These are phyloP conservation scores for Xanthoconium purpureum DNA, from an alignment of 768 basidiomycete species.

Conservation along the genomic window DNA sequence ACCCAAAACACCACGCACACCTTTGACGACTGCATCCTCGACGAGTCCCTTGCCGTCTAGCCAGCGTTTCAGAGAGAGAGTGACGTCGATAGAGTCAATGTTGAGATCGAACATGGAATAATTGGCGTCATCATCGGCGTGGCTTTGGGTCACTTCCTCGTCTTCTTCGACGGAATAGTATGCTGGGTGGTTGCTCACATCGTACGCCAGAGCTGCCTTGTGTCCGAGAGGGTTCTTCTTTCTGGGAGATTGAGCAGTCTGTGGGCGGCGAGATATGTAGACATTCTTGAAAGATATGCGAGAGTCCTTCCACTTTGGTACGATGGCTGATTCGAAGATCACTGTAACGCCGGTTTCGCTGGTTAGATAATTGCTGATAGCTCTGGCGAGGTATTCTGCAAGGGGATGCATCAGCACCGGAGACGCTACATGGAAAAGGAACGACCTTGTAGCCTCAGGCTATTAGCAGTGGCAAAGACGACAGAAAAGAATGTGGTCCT, in stretches of 20 bases:
- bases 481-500: slow-evolving; percentile 97
- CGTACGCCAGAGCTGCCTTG: slow-evolving; percentile 65
- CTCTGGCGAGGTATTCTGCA: slow-evolving; percentile 78
- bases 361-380: slow-evolving; percentile 90
- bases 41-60: slow-evolving; percentile 93
- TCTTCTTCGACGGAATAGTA: slow-evolving; percentile 64
- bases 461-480: slow-evolving; percentile 85
- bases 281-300: slow-evolving; percentile 97
- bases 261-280: slow-evolving; percentile 81
- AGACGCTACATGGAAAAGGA: not conserved
- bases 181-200: slow-evolving; percentile 73
- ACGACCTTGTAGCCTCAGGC: slow-evolving; percentile 78
- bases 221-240: slow-evolving; percentile 39
- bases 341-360: slow-evolving; percentile 90
- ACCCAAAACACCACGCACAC: slow-evolving; percentile 93
- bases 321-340: slow-evolving; percentile 96
- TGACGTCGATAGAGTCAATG: slow-evolving; percentile 94
- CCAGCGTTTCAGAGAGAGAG: slow-evolving; percentile 88
- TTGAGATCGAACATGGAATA: slow-evolving; percentile 92
- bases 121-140: slow-evolving; percentile 57
- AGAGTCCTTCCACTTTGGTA: slow-evolving; percentile 96
- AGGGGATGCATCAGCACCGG: slow-evolving; percentile 5
- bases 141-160: slow-evolving; percentile 29
- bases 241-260: slow-evolving; percentile 14
- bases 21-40: slow-evolving; percentile 87